phyloP scores from a whole-genome alignment of 108 stramenopile genomes.

The Nitzschia putrida region DNA sequence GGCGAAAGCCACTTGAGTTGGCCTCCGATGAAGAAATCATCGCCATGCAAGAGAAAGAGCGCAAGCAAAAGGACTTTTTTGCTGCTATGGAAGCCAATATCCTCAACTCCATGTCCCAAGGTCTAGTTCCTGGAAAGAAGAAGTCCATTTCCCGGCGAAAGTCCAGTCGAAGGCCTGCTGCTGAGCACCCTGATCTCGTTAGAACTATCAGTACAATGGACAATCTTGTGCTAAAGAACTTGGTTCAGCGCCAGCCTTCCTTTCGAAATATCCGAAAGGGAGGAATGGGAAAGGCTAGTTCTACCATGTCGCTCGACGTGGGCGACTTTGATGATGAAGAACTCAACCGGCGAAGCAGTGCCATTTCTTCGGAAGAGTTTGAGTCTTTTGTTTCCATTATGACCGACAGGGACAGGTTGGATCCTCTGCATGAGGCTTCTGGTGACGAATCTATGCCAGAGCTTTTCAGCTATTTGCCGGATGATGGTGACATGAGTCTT shows the following conservation, averaged over 20 bases:
- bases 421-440: slow-evolving; percentile 20
- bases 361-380: slow-evolving; percentile 6
- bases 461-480: slow-evolving; percentile 25
- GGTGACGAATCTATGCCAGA: slow-evolving; percentile 20
- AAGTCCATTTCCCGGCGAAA: not conserved
- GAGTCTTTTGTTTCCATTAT: slow-evolving; percentile 16
- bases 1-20: slow-evolving; percentile 88
- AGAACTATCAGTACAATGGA: slow-evolving; percentile 76
- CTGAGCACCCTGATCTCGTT: slow-evolving; percentile 32
- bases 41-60: slow-evolving; percentile 69
- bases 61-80: slow-evolving; percentile 80
- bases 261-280: slow-evolving; percentile 20
- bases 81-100: slow-evolving; percentile 89
- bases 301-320: slow-evolving; percentile 9
- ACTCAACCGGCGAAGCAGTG: not conserved
- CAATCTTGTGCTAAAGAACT: slow-evolving; percentile 43
- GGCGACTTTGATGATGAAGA: not conserved
- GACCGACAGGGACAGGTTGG: slow-evolving; percentile 10
- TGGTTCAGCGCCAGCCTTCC: slow-evolving; percentile 49
- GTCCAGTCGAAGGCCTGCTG: slow-evolving; percentile 4
- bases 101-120: slow-evolving; percentile 41
- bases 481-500: slow-evolving; percentile 16
- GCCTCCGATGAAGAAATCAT: slow-evolving; percentile 59
- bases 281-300: not conserved
- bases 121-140: slow-evolving; percentile 30